Base-by-base conservation (phyloP, 208 protist genomes). In the Trypanosoma theileri region DNA sequence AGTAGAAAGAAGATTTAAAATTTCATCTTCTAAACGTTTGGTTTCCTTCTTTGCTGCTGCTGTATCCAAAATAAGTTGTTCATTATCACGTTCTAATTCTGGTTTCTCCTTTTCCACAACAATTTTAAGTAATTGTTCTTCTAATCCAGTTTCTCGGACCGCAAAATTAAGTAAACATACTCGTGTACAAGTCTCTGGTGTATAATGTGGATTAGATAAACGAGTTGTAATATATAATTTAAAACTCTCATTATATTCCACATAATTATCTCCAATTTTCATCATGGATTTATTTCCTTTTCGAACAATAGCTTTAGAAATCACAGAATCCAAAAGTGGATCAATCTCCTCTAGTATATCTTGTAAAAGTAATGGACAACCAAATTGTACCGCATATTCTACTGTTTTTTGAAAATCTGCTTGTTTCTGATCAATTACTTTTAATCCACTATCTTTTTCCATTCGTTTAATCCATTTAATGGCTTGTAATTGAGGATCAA, bases 391-490 rank as follows among this genome's bases (percentile, higher is more conserved):
- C 35, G 97, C 96, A 73, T 95, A 94, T 88, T 99, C 98, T 21
- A 99, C 88, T 26, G 88, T 95, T 69, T 94, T 93, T 56, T 99
- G 84, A 69, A 97, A 97, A 78, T 99, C 96, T 7, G 85, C 31
- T 73, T 98, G 90, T 79, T 98, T 98, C 22, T 90, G 84, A 71
- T 98, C 91, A 59, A 98, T 89, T 31, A 99, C 81, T 77, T 97
- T 94, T 13, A 99, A 84, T 8, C 95, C 86, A 66, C 88, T 91
- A 64, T 97, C 86, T 31, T 93, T 86, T 84, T 98, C 95, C 86
- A 96, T 96, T 13, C 94, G 93, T 74, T 99, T 98, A 46, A 99
- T 94, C 98, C 98, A 99, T 84, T 98, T 98, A 76, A 98, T 99
- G 7, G 98, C 98, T 86, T 99, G 98, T 75, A 91, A 89, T 86